Evolutionary conservation across 306 rosid species (phyloP).

Genomic region (Mimosa bimucronata): DNA sequence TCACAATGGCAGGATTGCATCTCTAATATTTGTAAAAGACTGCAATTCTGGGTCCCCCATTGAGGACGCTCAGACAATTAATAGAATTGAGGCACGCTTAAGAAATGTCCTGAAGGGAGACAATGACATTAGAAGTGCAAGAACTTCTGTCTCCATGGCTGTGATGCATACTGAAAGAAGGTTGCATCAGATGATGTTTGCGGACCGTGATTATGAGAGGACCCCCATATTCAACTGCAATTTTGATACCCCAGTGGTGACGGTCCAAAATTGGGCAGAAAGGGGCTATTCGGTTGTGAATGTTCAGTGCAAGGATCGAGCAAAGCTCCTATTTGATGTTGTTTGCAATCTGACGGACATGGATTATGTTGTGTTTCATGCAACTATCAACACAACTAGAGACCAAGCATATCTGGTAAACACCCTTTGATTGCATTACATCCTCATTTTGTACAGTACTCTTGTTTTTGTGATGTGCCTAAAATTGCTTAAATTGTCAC

Average conservation of each 20-base stretch:
- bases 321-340: slow-evolving; percentile 78
- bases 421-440: not conserved
- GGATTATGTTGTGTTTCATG: slow-evolving; percentile 94
- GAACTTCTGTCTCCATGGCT: slow-evolving; percentile 66
- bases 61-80: slow-evolving; percentile 70
- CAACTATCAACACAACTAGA: slow-evolving; percentile 64
- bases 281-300: slow-evolving; percentile 85
- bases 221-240: slow-evolving; percentile 57
- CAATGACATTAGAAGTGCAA: slow-evolving; percentile 82
- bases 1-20: slow-evolving; percentile 91
- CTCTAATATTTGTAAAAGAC: slow-evolving; percentile 70
- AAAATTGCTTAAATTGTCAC: slow-evolving; percentile 14
- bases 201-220: slow-evolving; percentile 81
- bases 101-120: slow-evolving; percentile 87
- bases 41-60: slow-evolving; percentile 67
- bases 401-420: slow-evolving; percentile 71
- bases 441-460: not conserved
- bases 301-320: slow-evolving; percentile 86
- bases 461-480: slow-evolving; percentile 6
- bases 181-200: slow-evolving; percentile 96
- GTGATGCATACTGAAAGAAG: slow-evolving; percentile 83
- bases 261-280: slow-evolving; percentile 85
- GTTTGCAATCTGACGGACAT: slow-evolving; percentile 91
- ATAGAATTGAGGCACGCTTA: slow-evolving; percentile 66
- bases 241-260: slow-evolving; percentile 56